Base-by-base conservation (phyloP, 1,139 yeast genomes). In the Waltiozyma sp. region DNA sequence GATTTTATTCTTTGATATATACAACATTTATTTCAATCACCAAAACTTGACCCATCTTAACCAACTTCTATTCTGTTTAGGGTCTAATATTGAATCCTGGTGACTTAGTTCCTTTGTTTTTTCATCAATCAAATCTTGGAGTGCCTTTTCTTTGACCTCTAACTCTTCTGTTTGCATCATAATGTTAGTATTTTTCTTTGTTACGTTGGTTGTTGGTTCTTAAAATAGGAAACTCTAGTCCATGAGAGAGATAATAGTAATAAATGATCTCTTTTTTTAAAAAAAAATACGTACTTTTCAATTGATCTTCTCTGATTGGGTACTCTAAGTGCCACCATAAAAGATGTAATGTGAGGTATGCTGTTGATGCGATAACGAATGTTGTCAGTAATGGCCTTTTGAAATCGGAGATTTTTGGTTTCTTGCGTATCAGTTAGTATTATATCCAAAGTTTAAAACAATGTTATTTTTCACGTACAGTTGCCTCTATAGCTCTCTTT, bases 301-400 rank as follows among this genome's bases (percentile, higher is more conserved):
- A 44, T 10, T 54, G 58, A 8, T 41, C 38, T 39, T 63, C 66
- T 16, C 54, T 55, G 40, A 55, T 59, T 2, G 56, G 54, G 40
- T 55, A 57, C 45, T 61, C 65, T 28, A 60, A 42, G 34, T 52
- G 51, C 64, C 66, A 60, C 66, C 66, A 63, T 1, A 51, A 28
- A 37, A 49, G 54, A 37, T 63, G 65, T 31, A 51, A 51, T 2
- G 52, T 41, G 35, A 63, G 43, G 41, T 61, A 63, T 1, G 52
- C 51, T 1, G 51, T 48, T 3, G 53, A 49, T 0, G 46, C 50
- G 15, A 51, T 45, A 9, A 46, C 47, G 2, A 51, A 37, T 1
- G 52, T 47, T 36, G 45, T 35, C 3, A 49, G 38, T n/a, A 52
- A 42, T 7, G 56, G 56, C 41, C 50, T 50, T 33, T 41, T 40